Conservation (phyloP, 2,329 filamentous ascomycete genomes). For the Sclerotinia sclerotiorum region DNA sequence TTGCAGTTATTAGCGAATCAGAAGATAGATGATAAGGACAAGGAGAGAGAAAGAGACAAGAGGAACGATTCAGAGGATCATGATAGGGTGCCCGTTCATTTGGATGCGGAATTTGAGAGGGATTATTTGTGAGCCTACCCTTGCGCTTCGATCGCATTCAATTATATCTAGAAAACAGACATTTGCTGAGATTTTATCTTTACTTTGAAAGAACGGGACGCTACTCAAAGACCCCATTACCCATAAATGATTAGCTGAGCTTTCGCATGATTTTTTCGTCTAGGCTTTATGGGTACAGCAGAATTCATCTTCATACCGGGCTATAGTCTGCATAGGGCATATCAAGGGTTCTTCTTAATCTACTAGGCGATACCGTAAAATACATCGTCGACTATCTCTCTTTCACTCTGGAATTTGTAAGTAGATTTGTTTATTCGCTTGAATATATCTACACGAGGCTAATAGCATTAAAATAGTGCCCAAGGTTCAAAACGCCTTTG, state of each 20-base stretch:
- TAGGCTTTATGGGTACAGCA: too few relatives aligned
- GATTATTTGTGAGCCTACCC: conserved; percentile 40
- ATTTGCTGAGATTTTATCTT: conserved; percentile 31
- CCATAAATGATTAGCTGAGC: conserved; percentile 28
- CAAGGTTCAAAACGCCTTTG: background rate
- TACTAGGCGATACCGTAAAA: background rate
- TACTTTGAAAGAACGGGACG: conserved; percentile 34
- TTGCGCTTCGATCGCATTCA: conserved; percentile 20
- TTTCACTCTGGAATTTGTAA: background rate
- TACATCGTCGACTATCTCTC: conserved; percentile 9
- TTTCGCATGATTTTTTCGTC: background rate
- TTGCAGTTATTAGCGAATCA: conserved; percentile 37
- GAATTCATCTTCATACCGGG: background rate
- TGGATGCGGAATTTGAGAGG: conserved; percentile 41
- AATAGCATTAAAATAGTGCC: background rate
- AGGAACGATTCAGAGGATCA: conserved; percentile 31
- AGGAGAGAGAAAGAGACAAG: conserved; percentile 33
- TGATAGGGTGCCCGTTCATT: conserved; percentile 40
- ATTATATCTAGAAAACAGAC: conserved; percentile 8
- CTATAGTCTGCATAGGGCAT: background rate
- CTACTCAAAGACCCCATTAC: conserved; percentile 38
- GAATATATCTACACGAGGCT: background rate
- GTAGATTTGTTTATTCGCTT: background rate
- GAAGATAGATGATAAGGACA: conserved; percentile 25
- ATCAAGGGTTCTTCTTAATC: background rate